A percentile compares a stretch with the other conserved stretches of the same genome.
Conservation (phyloP, 2,329 filamentous ascomycete species). For the Dendryphion nanum region DNA sequence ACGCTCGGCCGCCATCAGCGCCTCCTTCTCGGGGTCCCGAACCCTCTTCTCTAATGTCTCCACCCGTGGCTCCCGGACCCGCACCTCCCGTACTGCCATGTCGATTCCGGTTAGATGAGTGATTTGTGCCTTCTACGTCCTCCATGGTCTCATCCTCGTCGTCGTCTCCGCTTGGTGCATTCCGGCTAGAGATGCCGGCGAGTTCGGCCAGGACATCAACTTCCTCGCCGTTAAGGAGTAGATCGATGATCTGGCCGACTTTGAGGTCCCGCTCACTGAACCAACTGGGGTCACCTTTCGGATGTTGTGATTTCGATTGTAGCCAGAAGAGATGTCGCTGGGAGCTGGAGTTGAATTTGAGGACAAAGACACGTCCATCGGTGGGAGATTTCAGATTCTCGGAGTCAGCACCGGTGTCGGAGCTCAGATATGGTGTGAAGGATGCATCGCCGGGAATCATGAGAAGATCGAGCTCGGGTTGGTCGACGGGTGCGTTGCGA, state of each 20-base stretch:
- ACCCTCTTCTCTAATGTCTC: slow-evolving; percentile 88
- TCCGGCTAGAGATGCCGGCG: slow-evolving; percentile 54
- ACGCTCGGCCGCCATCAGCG: slow-evolving; percentile 97
- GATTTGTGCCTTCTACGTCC: slow-evolving; percentile 56
- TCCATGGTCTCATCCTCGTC: slow-evolving; percentile 68
- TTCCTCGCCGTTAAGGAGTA: slow-evolving; percentile 82
- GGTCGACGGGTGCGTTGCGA: slow-evolving; percentile 65
- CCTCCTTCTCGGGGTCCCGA: slow-evolving; percentile 86
- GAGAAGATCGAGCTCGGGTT: slow-evolving; percentile 82
- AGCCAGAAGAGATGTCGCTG: slow-evolving; percentile 95
- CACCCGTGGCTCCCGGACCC: slow-evolving; percentile 82
- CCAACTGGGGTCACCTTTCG: slow-evolving; percentile 67
- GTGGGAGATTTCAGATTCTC: slow-evolving; percentile 63
- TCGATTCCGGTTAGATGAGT: slow-evolving; percentile 29
- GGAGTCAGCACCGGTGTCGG: slow-evolving; percentile 53
- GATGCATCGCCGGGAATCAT: slow-evolving; percentile 90
- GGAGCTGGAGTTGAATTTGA: slow-evolving; percentile 92
- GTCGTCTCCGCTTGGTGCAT: slow-evolving; percentile 46
- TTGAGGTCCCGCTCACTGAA: slow-evolving; percentile 84
- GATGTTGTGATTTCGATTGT: slow-evolving; percentile 82
- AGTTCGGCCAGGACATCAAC: slow-evolving; percentile 76
- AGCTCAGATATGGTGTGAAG: slow-evolving; percentile 71
- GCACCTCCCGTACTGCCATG: slow-evolving; percentile 67
- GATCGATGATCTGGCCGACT: slow-evolving; percentile 83
- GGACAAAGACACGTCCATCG: slow-evolving; percentile 86